Evolutionary conservation across 345 rosid genomes (phyloP), one percentile per base, ranked within the genome.

Genomic region (Salix exigua): DNA sequence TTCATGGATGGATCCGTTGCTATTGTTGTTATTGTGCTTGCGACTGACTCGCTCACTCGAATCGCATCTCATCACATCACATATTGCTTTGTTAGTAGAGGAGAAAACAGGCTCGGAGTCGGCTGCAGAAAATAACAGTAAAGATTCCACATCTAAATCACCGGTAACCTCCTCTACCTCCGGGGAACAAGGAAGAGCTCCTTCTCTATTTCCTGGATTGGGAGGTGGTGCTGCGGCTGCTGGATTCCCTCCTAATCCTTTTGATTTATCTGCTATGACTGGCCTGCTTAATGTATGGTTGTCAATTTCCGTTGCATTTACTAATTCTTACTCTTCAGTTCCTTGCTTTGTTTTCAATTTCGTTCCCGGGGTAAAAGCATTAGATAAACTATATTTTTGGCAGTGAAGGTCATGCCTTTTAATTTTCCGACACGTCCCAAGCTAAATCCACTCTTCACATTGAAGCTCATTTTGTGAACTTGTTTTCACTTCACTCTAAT

Each of bases 231-330:
- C 67, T 23, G 18, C 69, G 4, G 40, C 37, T 28, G 69, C 87
- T 71, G 90, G 46, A 23, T 30, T 88, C 19, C 76, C 83, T 70
- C 78, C 91, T 50, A 92, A 91, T 82, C 92, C 96, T 33, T 96
- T 93, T 74, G 99, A 96, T 86, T 96, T 96, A 86, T 96, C 99
- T 0, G 92, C 85, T 25, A 90, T 96, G 95, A 70, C 87, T 73
- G 84, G 92, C 78, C 86, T 96, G 73, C 97, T 96, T 61, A 92
- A 94, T 63, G 98, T 96, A 84, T 70, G 88, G 50, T 33, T 7
- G 28, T 51, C 26, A 61, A 38, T 33, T 76, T 33, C 35, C 38
- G 2, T 31, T 68, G 6, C 18, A 11, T 70, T 14, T 21, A n/a
- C 61, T 38, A 35, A 2, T 66, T 17, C 33, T 16, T 17, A 21